Evolutionary conservation across 345 rosid genomes (phyloP).

Genomic region (Populus alba): DNA sequence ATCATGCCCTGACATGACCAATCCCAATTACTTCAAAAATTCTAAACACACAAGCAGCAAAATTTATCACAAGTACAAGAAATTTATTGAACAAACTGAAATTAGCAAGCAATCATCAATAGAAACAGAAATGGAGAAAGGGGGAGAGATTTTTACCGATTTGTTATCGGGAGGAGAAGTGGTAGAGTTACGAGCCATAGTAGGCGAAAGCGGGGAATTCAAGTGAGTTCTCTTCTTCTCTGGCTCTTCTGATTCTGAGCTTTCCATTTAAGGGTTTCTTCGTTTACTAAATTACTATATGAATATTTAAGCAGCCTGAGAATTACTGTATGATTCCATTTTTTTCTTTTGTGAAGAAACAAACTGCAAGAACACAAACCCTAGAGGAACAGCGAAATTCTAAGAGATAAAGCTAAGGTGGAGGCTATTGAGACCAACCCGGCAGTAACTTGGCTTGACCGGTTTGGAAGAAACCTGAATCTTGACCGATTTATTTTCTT

Average conservation of each 20-base stretch:
- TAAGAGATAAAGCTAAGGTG: no score
- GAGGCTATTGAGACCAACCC: no score
- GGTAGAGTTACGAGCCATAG: slow-evolving; percentile 52
- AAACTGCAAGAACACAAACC: no score
- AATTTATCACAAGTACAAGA: background rate
- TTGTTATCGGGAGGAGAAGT: slow-evolving; percentile 46
- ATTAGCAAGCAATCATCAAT: background rate
- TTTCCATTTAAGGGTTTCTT: slow-evolving; percentile 45
- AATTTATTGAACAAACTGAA: no score
- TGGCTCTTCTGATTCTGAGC: slow-evolving; percentile 55
- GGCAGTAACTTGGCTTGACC: no score
- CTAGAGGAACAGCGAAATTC: no score
- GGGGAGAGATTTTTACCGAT: slow-evolving; percentile 31
- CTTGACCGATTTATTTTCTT: no score
- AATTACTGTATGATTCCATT: no score
- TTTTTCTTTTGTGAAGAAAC: no score
- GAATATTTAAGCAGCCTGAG: no score
- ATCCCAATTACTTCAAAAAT: background rate
- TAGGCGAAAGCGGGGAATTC: slow-evolving; percentile 41
- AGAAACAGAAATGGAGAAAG: background rate
- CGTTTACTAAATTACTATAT: no score
- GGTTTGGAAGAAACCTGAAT: no score
- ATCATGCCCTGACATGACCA: background rate
- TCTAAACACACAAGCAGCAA: background rate
- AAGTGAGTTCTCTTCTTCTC: slow-evolving; percentile 65